These are phyloP conservation scores for Syzygium oleosum DNA, from an alignment of 345 rosid genomes.

Conservation along the genomic window DNA sequence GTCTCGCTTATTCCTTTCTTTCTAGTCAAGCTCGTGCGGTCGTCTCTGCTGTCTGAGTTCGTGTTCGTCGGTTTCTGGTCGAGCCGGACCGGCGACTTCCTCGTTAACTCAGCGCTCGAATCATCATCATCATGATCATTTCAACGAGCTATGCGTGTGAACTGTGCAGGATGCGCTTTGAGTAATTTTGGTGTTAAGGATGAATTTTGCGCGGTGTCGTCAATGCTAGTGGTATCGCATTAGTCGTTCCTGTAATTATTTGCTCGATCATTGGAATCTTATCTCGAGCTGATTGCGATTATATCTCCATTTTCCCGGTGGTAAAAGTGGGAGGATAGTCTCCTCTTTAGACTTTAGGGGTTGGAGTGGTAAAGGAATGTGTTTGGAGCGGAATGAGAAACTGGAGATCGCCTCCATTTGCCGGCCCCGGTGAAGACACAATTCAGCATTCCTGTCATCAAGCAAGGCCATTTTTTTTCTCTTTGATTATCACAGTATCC, in stretches of 20 bases:
- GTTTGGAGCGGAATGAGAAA: neutral
- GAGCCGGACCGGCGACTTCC: neutral
- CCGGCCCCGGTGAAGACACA: neutral
- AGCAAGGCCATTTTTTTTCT: neutral
- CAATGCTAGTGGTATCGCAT: neutral
- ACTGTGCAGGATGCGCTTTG: neutral
- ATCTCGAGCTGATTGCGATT: neutral
- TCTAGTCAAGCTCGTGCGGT: neutral
- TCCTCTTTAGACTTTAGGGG: neutral
- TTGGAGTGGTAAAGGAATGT: neutral
- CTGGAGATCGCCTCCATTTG: neutral
- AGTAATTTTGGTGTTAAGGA: neutral
- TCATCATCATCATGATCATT: neutral
- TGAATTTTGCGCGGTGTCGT: neutral
- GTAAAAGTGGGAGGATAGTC: neutral
- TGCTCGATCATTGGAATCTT: neutral
- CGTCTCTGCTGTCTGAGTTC: neutral
- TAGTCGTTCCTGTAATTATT: neutral
- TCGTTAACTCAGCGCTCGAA: neutral
- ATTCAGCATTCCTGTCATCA: neutral
- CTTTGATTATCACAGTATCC: neutral
- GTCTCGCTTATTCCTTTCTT: neutral
- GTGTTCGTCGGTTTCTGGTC: neutral
- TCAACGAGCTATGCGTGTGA: neutral
- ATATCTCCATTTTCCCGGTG: too few species aligned